Base-by-base conservation (phyloP, 306 rosid genomes). In the Quercus parvula region DNA sequence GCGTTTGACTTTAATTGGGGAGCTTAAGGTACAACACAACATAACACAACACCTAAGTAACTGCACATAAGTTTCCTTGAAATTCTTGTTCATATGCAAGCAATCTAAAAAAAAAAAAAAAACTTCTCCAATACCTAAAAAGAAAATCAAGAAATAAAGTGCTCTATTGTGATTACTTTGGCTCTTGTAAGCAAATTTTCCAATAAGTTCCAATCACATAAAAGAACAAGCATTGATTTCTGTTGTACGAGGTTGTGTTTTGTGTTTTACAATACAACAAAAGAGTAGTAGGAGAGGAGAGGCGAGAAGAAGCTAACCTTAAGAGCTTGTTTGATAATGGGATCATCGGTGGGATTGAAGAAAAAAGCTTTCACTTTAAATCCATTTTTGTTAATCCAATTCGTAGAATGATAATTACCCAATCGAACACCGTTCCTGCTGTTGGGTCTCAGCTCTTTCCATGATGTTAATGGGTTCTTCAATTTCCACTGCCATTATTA, bases 271-370 rank as follows among this genome's bases (percentile, higher is more conserved):
- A 25, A 24, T 28, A 9, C 17, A 73, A 35, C n/a, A 55, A 56
- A 57, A 52, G 19, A n/a, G 51, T 6, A 18, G 46, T 41, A 4
- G 35, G 11, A 6, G 25, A 35, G 31, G 13, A 38, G 68, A 80
- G 6, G 4, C 4, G 17, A n/a, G n/a, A 18, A 56, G 11, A 54
- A 20, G 18, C 15, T 19, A 75, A 92, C 98, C 98, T 94, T 92
- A 75, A 92, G 78, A 69, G 91, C 97, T 81, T 94, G 92, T 78
- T 81, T 79, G 78, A 88, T 6, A 69, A 94, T 75, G 63, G 93
- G 97, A 46, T 94, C 97, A 24, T 89, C 87, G 2, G 31, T 75
- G 35, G 97, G 96, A 85, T 91, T 94, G 82, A 85, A 87, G 84
- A 89, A 88, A 80, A 82, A 87, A 6, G 91, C 87, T 33, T 71